Conservation (phyloP, 352 stramenopile genomes). For the Globisporangium barbulae region DNA sequence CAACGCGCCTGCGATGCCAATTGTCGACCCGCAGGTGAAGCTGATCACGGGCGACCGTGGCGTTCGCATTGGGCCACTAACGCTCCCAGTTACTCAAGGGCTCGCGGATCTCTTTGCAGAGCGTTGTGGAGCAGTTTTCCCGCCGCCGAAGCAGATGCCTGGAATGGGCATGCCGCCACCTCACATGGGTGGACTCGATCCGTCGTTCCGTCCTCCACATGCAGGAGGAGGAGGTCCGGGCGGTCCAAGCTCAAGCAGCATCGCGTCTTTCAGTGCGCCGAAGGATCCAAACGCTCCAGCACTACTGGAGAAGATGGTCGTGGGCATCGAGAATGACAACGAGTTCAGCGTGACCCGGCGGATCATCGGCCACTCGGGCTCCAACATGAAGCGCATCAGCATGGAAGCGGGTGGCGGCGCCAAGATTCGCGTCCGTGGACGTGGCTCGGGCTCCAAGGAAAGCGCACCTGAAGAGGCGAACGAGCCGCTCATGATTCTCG, state of each 20-base stretch:
- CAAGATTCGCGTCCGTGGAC: slow-evolving; percentile 83
- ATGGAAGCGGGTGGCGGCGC: slow-evolving; percentile 72
- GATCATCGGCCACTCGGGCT: slow-evolving; percentile 76
- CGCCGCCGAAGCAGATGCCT: slow-evolving; percentile 28
- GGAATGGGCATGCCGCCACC: slow-evolving; percentile 20
- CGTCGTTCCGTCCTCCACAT: slow-evolving; percentile 12
- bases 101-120: slow-evolving; percentile 74
- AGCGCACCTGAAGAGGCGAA: slow-evolving; percentile 58
- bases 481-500: slow-evolving; percentile 80
- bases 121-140: slow-evolving; percentile 47
- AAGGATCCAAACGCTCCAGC: slow-evolving; percentile 24
- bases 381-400: slow-evolving; percentile 88
- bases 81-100: slow-evolving; percentile 60
- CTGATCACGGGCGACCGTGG: slow-evolving; percentile 61
- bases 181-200: slow-evolving; percentile 10
- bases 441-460: slow-evolving; percentile 78
- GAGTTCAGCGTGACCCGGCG: slow-evolving; percentile 83
- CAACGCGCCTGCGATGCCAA: slow-evolving; percentile 70
- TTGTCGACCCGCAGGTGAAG: slow-evolving; percentile 68
- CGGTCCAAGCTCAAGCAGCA: background rate
- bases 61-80: slow-evolving; percentile 54
- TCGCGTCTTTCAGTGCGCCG: background rate
- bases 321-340: slow-evolving; percentile 84
- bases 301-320: slow-evolving; percentile 71
- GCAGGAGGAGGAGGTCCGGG: slow-evolving; percentile 10